Conservation (phyloP, 78 protist species). For the Dictyostelium capitatum region DNA sequence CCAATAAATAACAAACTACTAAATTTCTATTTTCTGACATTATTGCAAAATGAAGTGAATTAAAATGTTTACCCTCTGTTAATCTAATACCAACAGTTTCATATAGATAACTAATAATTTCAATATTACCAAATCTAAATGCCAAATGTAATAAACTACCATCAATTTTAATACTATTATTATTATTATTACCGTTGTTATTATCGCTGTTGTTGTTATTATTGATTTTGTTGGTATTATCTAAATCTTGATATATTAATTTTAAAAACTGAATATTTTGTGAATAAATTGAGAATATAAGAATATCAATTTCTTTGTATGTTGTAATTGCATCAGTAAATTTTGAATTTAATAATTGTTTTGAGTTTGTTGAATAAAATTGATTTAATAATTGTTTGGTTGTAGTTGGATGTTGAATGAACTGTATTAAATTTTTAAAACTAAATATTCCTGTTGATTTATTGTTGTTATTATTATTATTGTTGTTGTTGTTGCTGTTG, state of each 20-base stretch:
- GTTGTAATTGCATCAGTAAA: background rate
- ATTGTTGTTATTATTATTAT: too few species aligned
- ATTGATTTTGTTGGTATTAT: too few species aligned
- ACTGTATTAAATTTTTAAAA: too few species aligned
- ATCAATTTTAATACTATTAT: background rate
- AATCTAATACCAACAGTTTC: background rate
- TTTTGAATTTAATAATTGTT: too few species aligned
- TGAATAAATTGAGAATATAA: background rate
- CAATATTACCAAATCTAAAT: background rate
- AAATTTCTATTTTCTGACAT: background rate
- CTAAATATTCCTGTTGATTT: too few species aligned
- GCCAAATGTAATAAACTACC: background rate
- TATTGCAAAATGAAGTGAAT: background rate
- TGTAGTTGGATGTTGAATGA: too few species aligned
- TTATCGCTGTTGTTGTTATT: too few species aligned
- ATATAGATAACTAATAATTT: background rate
- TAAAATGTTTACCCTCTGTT: background rate
- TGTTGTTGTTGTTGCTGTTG: too few species aligned
- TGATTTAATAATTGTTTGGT: too few species aligned
- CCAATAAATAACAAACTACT: background rate
- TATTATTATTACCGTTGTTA: background rate
- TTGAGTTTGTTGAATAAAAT: too few species aligned
- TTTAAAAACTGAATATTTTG: background rate
- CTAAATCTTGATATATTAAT: background rate
- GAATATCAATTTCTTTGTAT: background rate